Conservation (phyloP, 169 alveolate genomes). For the Babesia gibsoni region DNA sequence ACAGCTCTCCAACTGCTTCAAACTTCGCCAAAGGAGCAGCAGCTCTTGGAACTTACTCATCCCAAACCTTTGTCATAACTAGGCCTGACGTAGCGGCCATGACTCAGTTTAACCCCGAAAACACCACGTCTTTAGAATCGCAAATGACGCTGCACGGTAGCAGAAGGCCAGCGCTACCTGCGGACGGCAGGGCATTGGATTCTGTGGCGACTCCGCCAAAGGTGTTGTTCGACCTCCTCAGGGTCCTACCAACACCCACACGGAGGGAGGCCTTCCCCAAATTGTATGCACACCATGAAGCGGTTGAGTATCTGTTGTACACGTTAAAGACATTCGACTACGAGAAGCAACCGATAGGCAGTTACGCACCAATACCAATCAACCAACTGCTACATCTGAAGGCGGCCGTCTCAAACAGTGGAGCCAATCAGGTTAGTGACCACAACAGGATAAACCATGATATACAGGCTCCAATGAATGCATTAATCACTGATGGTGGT, state of each 20-base stretch:
- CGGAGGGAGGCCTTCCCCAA: slow-evolving; percentile 25
- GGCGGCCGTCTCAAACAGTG: background rate
- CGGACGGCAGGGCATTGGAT: slow-evolving; percentile 40
- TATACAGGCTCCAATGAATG: background rate
- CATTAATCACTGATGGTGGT: background rate
- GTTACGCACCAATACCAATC: slow-evolving; percentile 39
- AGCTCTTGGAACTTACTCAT: background rate
- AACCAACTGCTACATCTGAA: slow-evolving; percentile 24
- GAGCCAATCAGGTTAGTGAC: background rate
- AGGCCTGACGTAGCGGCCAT: slow-evolving; percentile 44
- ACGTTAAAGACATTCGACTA: slow-evolving; percentile 32
- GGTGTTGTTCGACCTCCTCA: slow-evolving; percentile 57
- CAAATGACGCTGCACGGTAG: slow-evolving; percentile 34
- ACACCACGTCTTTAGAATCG: slow-evolving; percentile 26
- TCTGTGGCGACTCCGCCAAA: slow-evolving; percentile 60
- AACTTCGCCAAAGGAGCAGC: slow-evolving; percentile 7
- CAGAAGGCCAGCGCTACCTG: slow-evolving; percentile 52
- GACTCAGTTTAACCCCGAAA: slow-evolving; percentile 36
- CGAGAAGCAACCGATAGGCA: background rate
- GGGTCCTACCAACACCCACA: slow-evolving; percentile 50
- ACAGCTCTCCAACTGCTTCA: background rate
- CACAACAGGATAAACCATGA: background rate
- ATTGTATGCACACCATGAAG: slow-evolving; percentile 40
- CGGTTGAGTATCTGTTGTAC: slow-evolving; percentile 44
- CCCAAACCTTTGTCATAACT: background rate